phyloP scores from a whole-genome alignment of 2,329 filamentous ascomycete species.

The Aspergillus bombycis region DNA sequence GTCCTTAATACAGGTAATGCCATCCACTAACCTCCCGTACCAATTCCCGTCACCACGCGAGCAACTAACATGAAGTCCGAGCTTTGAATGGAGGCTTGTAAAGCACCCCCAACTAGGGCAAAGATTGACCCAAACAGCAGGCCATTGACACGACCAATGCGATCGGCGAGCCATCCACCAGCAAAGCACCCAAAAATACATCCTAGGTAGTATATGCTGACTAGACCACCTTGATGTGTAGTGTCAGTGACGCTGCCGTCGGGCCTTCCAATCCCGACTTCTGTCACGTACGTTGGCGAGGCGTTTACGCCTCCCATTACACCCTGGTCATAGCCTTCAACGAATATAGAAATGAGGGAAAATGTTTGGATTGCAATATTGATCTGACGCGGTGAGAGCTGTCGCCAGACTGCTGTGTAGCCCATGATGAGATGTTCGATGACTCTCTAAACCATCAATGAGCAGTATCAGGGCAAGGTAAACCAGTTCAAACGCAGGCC shows the following conservation, averaged over 20 bases:
- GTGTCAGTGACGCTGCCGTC: slow-evolving; percentile 53
- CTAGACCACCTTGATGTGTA: slow-evolving; percentile 56
- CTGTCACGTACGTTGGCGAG: slow-evolving; percentile 39
- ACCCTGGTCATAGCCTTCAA: slow-evolving; percentile 57
- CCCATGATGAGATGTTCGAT: slow-evolving; percentile 32
- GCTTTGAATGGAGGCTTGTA: slow-evolving; percentile 51
- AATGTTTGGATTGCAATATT: slow-evolving; percentile 42
- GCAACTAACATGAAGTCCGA: slow-evolving; percentile 55
- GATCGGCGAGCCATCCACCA: slow-evolving; percentile 56
- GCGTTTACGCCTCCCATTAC: slow-evolving; percentile 57
- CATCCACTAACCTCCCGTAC: slow-evolving; percentile 48
- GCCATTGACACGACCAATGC: slow-evolving; percentile 57
- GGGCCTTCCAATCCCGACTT: slow-evolving; percentile 49
- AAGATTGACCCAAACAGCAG: slow-evolving; percentile 53
- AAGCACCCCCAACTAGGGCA: slow-evolving; percentile 53
- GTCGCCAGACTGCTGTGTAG: slow-evolving; percentile 48
- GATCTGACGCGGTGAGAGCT: slow-evolving; percentile 46
- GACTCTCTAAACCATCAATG: not conserved
- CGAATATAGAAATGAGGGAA: slow-evolving; percentile 40
- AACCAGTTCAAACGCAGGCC: not conserved
- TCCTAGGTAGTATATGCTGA: slow-evolving; percentile 58
- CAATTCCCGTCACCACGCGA: slow-evolving; percentile 55
- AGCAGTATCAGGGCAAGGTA: not conserved
- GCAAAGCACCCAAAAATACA: slow-evolving; percentile 55
- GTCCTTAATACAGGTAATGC: slow-evolving; percentile 10